Evolutionary conservation across 108 stramenopile genomes (phyloP).

Genomic region (Pseudonitzschia delicatissima): DNA sequence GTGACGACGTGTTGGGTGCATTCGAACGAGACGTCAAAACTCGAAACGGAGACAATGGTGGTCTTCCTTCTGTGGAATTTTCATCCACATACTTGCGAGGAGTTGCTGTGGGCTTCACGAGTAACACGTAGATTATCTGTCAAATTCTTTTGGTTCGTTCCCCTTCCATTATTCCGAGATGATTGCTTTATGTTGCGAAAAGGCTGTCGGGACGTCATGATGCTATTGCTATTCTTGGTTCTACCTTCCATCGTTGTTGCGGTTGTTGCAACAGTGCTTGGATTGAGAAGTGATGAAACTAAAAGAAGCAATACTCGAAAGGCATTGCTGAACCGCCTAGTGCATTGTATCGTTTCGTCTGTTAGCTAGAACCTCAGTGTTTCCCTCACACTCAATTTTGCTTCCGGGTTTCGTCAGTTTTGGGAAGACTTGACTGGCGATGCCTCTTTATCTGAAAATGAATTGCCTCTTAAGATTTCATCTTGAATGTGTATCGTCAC

Average conservation of each 20-base stretch:
- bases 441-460: too few species aligned
- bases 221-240: neutral
- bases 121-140: neutral
- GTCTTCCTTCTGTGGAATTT: neutral
- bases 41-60: conserved; percentile 2
- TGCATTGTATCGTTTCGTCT: too few species aligned
- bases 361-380: too few species aligned
- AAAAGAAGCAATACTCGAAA: too few species aligned
- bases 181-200: neutral
- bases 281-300: too few species aligned
- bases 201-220: neutral
- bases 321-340: too few species aligned
- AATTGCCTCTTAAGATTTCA: neutral
- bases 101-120: neutral
- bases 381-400: too few species aligned
- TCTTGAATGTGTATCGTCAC: neutral
- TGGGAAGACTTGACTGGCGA: too few species aligned
- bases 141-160: neutral
- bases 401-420: neutral
- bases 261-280: too few species aligned
- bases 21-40: neutral
- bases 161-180: neutral
- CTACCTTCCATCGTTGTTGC: neutral
- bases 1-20: neutral
- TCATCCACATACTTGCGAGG: neutral